Conservation (phyloP, 2,329 filamentous ascomycete genomes). For the Diaporthe citri region DNA sequence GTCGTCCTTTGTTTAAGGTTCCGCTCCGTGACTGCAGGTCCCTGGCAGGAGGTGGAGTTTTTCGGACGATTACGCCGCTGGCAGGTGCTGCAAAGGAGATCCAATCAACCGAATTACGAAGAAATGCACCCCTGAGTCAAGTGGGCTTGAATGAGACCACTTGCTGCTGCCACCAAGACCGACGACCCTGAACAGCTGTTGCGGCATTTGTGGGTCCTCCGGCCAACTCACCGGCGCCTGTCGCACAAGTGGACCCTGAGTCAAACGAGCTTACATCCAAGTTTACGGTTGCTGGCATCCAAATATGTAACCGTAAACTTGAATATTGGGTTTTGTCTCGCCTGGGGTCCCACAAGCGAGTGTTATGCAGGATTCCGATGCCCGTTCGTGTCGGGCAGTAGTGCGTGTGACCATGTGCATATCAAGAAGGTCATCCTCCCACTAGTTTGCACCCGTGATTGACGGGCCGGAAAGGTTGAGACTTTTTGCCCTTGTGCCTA, state of each 20-base stretch:
- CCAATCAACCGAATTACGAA: slow-evolving; percentile 6
- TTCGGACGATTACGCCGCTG: slow-evolving; percentile 12
- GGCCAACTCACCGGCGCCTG: not conserved
- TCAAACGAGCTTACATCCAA: not conserved
- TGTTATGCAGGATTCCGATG: slow-evolving; percentile 27
- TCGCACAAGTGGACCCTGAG: slow-evolving; percentile 8
- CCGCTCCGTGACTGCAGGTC: slow-evolving; percentile 13
- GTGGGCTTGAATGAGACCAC: not conserved
- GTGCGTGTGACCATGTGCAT: slow-evolving; percentile 1
- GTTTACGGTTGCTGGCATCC: slow-evolving; percentile 17
- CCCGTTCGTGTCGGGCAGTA: slow-evolving; percentile 26
- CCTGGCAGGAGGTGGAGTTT: slow-evolving; percentile 8
- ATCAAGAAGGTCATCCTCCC: slow-evolving; percentile 28
- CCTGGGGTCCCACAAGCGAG: slow-evolving; percentile 18
- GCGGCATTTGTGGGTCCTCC: slow-evolving; percentile 2
- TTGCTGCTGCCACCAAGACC: not conserved
- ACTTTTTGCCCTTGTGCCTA: not conserved
- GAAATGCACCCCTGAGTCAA: slow-evolving; percentile 19
- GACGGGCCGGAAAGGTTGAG: not conserved
- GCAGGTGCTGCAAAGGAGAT: not conserved
- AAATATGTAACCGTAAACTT: slow-evolving; percentile 14
- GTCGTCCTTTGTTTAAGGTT: slow-evolving; percentile 21
- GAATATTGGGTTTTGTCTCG: slow-evolving; percentile 16
- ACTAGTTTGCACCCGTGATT: not conserved
- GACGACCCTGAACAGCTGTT: slow-evolving; percentile 11